Evolutionary conservation across 73 alveolate species (phyloP), one percentile per base, ranked within the genome.

Genomic region (Durusdinium trenchii): DNA sequence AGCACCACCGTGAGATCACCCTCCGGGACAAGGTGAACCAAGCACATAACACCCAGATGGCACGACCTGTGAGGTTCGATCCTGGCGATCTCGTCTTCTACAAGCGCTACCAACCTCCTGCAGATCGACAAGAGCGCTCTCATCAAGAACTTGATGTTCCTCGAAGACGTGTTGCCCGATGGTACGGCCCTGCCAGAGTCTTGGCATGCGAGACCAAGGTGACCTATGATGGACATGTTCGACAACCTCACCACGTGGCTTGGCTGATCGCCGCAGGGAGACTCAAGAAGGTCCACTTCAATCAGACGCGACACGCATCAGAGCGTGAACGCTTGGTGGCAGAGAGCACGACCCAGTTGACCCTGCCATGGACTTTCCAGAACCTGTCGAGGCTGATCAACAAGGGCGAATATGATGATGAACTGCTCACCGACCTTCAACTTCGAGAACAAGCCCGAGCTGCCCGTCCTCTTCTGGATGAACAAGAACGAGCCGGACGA

Each of bases 141-240:
- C 42, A 79, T 67, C 26, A 32, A 30, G 60, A 16, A 7, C 28
- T 79, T 38, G 91, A 79, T 47, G 12, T 6, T 30, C 51, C 91
- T 32, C 40, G 30, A 38, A 45, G 42, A 32, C 40, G 46, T 45
- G 91, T 45, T 6, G 40, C 91, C 35, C 91, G 91, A 0, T 79
- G 91, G 91, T 79, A 45, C 46, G 91, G 91, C 16, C 91, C 91
- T 0, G 91, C 60, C 10, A 79, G 91, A 79, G 91, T 79, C 5
- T n/a, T 79, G 64, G 67, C 67, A 1, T 3, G 91, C 45, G 91
- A 79, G 46, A 79, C 91, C 5, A 42, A 48, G 28, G 69, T 79
- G 1, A 67, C 42, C 32, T 40, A 2, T 2, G 67, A 48, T 12
- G 84, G 84, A 3, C 52, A 36, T 18, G 6, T 43, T 2, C 69